These are phyloP conservation scores for Lactifluus echinatus DNA, from an alignment of 768 basidiomycete genomes.

Conservation along the genomic window DNA sequence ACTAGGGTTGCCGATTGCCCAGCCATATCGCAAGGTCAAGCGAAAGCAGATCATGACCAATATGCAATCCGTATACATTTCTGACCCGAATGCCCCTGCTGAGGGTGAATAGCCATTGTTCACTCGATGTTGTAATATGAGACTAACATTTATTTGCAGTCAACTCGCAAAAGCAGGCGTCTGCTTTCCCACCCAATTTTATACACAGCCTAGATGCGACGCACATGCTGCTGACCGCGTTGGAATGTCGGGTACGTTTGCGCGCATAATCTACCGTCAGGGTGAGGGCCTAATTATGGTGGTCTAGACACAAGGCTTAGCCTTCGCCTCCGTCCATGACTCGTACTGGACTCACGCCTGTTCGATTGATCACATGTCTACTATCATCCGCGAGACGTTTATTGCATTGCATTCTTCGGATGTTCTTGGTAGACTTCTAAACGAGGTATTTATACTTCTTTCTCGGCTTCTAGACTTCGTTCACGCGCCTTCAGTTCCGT, in stretches of 20 bases:
- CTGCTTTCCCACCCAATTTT: constrained; percentile 98
- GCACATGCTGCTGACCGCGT: constrained; percentile 95
- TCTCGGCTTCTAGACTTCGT: background rate
- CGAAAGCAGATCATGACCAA: constrained; percentile 79
- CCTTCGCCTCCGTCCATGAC: constrained; percentile 95
- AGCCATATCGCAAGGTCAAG: constrained; percentile 83
- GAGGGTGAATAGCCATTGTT: constrained; percentile 38
- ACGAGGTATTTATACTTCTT: constrained; percentile 53
- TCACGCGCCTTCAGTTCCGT: constrained; percentile 13
- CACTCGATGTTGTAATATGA: background rate
- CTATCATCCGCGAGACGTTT: constrained; percentile 86
- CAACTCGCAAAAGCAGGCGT: constrained; percentile 78
- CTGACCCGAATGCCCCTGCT: constrained; percentile 70
- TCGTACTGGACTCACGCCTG: constrained; percentile 98
- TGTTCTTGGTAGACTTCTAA: constrained; percentile 60
- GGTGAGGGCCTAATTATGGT: constrained; percentile 2
- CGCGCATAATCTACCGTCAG: background rate
- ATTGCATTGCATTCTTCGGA: constrained; percentile 86
- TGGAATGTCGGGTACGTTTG: constrained; percentile 68
- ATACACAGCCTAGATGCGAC: constrained; percentile 97
- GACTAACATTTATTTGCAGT: constrained; percentile 37
- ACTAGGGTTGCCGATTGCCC: constrained; percentile 90
- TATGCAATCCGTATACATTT: constrained; percentile 82
- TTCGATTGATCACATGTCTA: constrained; percentile 81
- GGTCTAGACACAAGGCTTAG: constrained; percentile 55